Percentiles rank a stretch among this genome's conserved stretches.
Evolutionary conservation across 345 rosid species (phyloP).

Genomic region (Litchi chinensis): DNA sequence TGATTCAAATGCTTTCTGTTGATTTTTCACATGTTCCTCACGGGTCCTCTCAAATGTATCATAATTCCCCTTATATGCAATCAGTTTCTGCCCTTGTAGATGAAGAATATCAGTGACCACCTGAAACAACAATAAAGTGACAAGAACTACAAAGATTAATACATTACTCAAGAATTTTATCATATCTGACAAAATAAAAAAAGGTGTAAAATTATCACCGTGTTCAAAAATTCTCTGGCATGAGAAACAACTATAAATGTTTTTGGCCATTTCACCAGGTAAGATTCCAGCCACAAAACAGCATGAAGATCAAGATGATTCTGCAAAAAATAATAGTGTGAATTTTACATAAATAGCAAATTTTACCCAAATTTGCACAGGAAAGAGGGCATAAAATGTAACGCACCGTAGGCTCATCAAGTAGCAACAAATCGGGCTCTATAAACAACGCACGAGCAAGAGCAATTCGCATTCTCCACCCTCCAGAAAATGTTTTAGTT

Average conservation of each 20-base stretch:
- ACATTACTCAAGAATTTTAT: neutral
- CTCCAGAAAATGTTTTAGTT: conserved; percentile 94
- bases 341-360: conserved; percentile 14
- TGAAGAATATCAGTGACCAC: conserved; percentile 97
- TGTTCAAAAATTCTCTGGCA: conserved; percentile 97
- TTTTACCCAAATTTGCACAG: conserved; percentile 3
- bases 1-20: conserved; percentile 89
- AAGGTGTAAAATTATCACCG: conserved; percentile 45
- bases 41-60: conserved; percentile 89
- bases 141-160: neutral
- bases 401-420: conserved; percentile 96
- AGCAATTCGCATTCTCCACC: conserved; percentile 99
- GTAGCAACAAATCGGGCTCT: conserved; percentile 94
- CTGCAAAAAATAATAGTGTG: conserved; percentile 46
- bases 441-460: conserved; percentile 94
- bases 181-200: neutral
- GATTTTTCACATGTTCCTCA: conserved; percentile 84
- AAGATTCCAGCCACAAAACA: conserved; percentile 93
- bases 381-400: conserved; percentile 14
- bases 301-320: conserved; percentile 99
- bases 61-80: conserved; percentile 81
- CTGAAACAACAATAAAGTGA: conserved; percentile 41
- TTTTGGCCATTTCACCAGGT: conserved; percentile 97
- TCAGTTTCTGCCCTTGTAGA: conserved; percentile 81
- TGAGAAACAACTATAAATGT: conserved; percentile 96